Conservation (phyloP, 768 basidiomycete genomes). For the Amyloporia xantha region DNA sequence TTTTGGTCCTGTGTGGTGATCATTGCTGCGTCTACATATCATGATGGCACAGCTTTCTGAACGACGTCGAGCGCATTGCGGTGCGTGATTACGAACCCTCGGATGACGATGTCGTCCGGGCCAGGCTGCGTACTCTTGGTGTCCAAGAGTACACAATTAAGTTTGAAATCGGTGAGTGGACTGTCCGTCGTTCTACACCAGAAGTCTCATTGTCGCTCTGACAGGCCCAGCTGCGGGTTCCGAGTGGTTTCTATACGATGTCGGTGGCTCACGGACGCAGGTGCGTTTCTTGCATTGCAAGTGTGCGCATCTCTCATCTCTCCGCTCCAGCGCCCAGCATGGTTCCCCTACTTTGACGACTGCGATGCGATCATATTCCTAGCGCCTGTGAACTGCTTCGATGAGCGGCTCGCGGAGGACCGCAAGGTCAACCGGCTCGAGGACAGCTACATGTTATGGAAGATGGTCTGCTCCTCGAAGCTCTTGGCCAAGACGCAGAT, state of each 20-base stretch:
- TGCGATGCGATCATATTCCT: conserved; percentile 85
- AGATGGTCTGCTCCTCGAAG: conserved; percentile 23
- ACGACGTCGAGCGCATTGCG: conserved; percentile 65
- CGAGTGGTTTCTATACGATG: conserved; percentile 80
- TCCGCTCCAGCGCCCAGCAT: conserved; percentile 38
- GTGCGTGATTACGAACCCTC: conserved; percentile 55
- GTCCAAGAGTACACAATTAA: conserved; percentile 69
- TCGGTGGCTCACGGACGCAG: conserved; percentile 70
- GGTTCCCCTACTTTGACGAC: conserved; percentile 82
- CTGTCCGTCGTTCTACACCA: neutral
- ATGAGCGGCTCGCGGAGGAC: conserved; percentile 73
- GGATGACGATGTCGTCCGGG: conserved; percentile 75
- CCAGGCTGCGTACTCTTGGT: conserved; percentile 70
- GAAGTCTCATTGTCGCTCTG: neutral
- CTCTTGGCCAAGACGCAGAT: conserved; percentile 25
- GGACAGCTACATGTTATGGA: conserved; percentile 27
- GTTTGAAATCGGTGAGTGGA: conserved; percentile 56
- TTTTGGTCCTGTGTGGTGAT: conserved; percentile 9
- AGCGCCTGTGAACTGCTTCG: conserved; percentile 73
- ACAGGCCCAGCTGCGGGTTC: conserved; percentile 42
- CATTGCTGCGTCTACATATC: neutral
- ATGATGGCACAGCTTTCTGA: conserved; percentile 47
- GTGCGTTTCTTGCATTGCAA: conserved; percentile 31
- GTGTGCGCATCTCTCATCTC: neutral
- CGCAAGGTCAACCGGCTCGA: conserved; percentile 60